These are phyloP conservation scores for Pseudocercospora pini-densiflorae DNA, from an alignment of 2,329 filamentous ascomycete genomes.

Conservation along the genomic window DNA sequence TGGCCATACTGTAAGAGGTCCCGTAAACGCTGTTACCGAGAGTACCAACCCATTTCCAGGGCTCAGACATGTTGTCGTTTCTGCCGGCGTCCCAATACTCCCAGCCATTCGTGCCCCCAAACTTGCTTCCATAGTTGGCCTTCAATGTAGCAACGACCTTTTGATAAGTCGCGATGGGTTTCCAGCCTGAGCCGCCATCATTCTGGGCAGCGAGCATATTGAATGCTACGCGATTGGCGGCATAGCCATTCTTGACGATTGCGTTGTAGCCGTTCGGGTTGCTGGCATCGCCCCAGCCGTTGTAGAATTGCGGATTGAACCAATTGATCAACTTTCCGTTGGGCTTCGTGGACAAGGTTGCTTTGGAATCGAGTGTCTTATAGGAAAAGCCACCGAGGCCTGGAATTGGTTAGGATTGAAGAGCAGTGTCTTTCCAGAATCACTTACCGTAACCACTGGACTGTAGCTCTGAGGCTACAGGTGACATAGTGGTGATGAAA, in stretches of 20 bases:
- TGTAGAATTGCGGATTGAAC: constrained; percentile 38
- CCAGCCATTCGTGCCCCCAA: constrained; percentile 35
- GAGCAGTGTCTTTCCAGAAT: background rate
- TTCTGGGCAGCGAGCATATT: constrained; percentile 31
- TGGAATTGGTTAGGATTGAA: background rate
- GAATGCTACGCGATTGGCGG: constrained; percentile 30
- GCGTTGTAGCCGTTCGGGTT: constrained; percentile 30
- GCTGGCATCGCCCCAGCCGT: constrained; percentile 37
- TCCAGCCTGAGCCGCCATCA: constrained; percentile 35
- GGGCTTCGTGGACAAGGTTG: constrained; percentile 26
- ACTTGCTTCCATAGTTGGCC: constrained; percentile 27
- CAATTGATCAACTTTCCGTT: constrained; percentile 37
- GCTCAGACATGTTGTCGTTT: constrained; percentile 21
- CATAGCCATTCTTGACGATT: constrained; percentile 33
- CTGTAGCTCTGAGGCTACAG: constrained; percentile 35
- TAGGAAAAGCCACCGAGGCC: constrained; percentile 35
- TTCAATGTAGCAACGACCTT: constrained; percentile 27
- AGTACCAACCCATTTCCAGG: constrained; percentile 27
- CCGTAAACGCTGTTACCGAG: constrained; percentile 24
- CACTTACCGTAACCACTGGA: constrained; percentile 20
- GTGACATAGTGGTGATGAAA: constrained; percentile 39
- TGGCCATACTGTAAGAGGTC: constrained; percentile 15
- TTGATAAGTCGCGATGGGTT: constrained; percentile 23
- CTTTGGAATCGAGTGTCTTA: constrained; percentile 28
- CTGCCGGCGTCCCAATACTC: constrained; percentile 37